Conservation (phyloP, 352 stramenopile genomes). For the Halophytophthora polymorphica region DNA sequence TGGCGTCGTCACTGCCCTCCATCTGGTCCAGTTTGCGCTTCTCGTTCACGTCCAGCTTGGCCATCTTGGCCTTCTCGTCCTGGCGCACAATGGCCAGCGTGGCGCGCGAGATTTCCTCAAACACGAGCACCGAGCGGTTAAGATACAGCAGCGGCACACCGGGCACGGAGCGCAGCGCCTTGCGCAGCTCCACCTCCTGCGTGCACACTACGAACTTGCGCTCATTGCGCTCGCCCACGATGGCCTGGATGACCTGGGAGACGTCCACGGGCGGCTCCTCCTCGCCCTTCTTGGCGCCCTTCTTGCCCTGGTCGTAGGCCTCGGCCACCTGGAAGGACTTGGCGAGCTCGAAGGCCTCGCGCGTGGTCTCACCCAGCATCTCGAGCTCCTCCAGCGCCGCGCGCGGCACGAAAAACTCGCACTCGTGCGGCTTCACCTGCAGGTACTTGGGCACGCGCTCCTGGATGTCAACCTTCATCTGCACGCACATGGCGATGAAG, state of each 20-base stretch:
- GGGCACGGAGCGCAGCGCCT: conserved; percentile 56
- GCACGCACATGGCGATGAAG: conserved; percentile 84
- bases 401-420: conserved; percentile 69
- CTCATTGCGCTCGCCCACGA: conserved; percentile 73
- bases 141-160: conserved; percentile 85
- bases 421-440: conserved; percentile 73
- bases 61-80: conserved; percentile 68
- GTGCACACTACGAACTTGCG: conserved; percentile 83
- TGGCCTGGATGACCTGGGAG: conserved; percentile 43
- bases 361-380: conserved; percentile 60
- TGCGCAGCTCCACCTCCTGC: conserved; percentile 81
- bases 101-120: conserved; percentile 77
- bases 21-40: conserved; percentile 75
- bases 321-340: conserved; percentile 69
- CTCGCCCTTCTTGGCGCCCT: conserved; percentile 14
- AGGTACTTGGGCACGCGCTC: conserved; percentile 80
- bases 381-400: conserved; percentile 71
- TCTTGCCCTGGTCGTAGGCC: conserved; percentile 24
- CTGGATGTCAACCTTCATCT: conserved; percentile 84
- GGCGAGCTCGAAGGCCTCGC: conserved; percentile 58
- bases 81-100: conserved; percentile 80
- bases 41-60: conserved; percentile 69
- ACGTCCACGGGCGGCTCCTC: conserved; percentile 39
- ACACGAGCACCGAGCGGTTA: conserved; percentile 85
- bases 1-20: conserved; percentile 3